A percentile compares a stretch with the other conserved stretches of the same genome.
These are phyloP conservation scores for Stephania cephalantha DNA, from an alignment of 164 flowering plant genomes.

Conservation along the genomic window DNA sequence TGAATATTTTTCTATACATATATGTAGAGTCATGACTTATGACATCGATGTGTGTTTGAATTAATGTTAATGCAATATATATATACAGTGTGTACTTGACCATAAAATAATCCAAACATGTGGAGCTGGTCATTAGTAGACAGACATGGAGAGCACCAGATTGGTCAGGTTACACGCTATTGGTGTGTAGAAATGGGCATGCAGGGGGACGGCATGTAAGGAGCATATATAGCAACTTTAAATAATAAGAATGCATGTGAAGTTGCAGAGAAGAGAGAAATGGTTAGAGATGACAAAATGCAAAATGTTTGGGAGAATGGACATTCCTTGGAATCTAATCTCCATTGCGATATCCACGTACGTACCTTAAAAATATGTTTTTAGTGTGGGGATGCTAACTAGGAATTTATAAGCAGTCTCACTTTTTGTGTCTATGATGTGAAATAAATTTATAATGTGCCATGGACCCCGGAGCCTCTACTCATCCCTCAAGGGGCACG, in stretches of 20 bases:
- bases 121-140: neutral
- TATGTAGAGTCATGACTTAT: too few species aligned
- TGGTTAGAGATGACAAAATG: constrained; percentile 8
- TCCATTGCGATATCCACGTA: neutral
- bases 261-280: constrained; percentile 18
- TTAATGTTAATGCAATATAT: neutral
- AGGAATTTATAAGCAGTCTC: neutral
- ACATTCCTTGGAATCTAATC: constrained; percentile 20
- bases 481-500: neutral
- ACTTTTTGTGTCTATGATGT: neutral
- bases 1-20: too few species aligned
- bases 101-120: constrained; percentile 12
- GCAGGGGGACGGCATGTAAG: constrained; percentile 7
- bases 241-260: constrained; percentile 22
- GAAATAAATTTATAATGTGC: too few species aligned
- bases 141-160: constrained; percentile 1
- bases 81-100: neutral
- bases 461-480: too few species aligned
- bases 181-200: constrained; percentile 4
- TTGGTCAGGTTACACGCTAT: constrained; percentile 1
- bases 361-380: too few species aligned
- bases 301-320: constrained; percentile 11
- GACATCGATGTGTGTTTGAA: neutral
- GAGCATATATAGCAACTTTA: neutral
- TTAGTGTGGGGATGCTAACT: neutral